Base-by-base conservation (phyloP, 345 rosid species). In the Bruguiera parviflora region DNA sequence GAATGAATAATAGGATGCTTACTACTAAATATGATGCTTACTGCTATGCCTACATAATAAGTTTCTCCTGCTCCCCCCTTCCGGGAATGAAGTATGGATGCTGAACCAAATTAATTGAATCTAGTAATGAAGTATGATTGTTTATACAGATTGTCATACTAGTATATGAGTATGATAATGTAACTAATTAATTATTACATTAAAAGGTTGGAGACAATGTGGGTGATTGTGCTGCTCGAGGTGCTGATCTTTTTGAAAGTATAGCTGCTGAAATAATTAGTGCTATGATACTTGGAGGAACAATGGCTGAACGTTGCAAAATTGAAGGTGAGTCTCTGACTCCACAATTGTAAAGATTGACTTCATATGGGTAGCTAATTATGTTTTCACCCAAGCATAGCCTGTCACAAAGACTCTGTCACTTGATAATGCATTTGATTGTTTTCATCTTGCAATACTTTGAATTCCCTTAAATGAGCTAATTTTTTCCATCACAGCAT, bases 151-250 rank as follows among this genome's bases (percentile, higher is more conserved):
- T 19, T 19, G 28, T 62, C 25, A 63, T 19, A 15, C 53, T 51
- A 64, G n/a, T 57, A 21, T 66, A 47, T 2, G 32, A 11, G 9
- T 31, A 43, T 71, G 57, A n/a, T 61, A 19, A 53, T 39, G 61
- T 16, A 58, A 25, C 43, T 32, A 6, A 27, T 24, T 22, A 46
- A 60, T 59, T 73, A 67, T 21, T 71, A 39, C 21, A 5, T 46
- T 43, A 43, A 67, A 60, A 95, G 99, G 99, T 95, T 69, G 97
- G 98, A 79, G 99, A 92, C 79, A 95, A 95, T 83, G 99, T 95
- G 65, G 99, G 99, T 65, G 99, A 95, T 80, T 95, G 98, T 86
- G 99, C 99, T 79, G 98, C 98, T 62, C 87, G 98, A 70, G 99
- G 99, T 75, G 99, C 99, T 76, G 97, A 95, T 83, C 96, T 95